phyloP scores from a whole-genome alignment of 176 grass and related monocot species.

The Triticum turgidum region DNA sequence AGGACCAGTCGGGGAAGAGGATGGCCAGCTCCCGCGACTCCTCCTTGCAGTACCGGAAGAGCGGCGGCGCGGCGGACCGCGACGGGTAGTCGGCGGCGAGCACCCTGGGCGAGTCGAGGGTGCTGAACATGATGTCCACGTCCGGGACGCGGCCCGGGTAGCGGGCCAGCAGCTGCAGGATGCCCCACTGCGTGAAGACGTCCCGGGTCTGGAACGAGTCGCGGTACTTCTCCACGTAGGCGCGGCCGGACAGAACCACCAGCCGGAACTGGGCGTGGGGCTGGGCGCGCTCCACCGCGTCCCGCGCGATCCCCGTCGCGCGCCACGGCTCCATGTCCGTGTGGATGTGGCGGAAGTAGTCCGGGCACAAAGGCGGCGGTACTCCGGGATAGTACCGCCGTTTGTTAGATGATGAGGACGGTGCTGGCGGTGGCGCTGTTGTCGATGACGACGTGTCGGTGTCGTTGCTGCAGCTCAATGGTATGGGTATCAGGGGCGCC shows the following conservation, averaged over 20 bases:
- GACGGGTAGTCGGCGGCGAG: not conserved
- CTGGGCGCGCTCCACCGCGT: conserved; percentile 46
- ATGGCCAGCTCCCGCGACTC: conserved; percentile 58
- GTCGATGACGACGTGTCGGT: not conserved
- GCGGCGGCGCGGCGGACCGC: conserved; percentile 44
- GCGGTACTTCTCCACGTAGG: conserved; percentile 58
- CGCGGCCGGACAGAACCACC: conserved; percentile 47
- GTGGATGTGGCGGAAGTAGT: conserved; percentile 74
- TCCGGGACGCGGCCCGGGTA: conserved; percentile 80
- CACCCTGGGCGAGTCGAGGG: conserved; percentile 46
- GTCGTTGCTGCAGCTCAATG: conserved; percentile 28
- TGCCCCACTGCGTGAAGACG: conserved; percentile 49
- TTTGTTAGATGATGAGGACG: not conserved
- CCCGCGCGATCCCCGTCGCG: conserved; percentile 35
- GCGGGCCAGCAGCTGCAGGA: conserved; percentile 74
- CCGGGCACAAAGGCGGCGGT: conserved; percentile 31
- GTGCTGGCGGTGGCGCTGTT: not conserved
- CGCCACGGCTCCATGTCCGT: conserved; percentile 65
- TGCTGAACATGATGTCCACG: conserved; percentile 86
- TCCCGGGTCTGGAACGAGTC: conserved; percentile 44
- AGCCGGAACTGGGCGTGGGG: conserved; percentile 52
- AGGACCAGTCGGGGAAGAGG: conserved; percentile 91
- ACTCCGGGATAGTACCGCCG: not conserved
- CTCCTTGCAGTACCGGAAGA: conserved; percentile 85
- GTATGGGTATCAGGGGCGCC: not conserved